A percentile compares a stretch with the other conserved stretches of the same genome.
Conservation (phyloP, 164 flowering plant species). For the Echeveria elegans region DNA sequence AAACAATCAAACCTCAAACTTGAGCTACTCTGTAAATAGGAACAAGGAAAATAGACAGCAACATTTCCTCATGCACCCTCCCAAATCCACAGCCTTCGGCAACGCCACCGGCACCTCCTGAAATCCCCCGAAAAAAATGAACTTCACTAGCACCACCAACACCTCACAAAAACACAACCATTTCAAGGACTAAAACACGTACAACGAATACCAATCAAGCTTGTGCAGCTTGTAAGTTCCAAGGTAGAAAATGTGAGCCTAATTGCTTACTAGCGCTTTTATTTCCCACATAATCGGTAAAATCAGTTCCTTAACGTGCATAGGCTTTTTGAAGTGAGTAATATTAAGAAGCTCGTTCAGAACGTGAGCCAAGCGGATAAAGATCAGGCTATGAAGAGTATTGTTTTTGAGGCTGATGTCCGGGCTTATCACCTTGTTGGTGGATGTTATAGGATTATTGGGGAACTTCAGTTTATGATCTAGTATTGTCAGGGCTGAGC, state of each 20-base stretch:
- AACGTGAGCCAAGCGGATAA: constrained; percentile 19
- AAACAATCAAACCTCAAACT: too few relatives aligned
- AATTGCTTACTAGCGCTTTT: constrained; percentile 65
- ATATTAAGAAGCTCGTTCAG: constrained; percentile 37
- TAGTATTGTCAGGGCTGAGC: too few relatives aligned
- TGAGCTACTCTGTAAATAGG: too few relatives aligned
- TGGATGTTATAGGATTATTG: constrained; percentile 25
- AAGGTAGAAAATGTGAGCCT: constrained; percentile 55
- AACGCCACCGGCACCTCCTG: too few relatives aligned
- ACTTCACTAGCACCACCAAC: too few relatives aligned
- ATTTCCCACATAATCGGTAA: constrained; percentile 48
- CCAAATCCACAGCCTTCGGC: too few relatives aligned
- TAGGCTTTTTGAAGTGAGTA: constrained; percentile 58
- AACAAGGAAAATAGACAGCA: too few relatives aligned
- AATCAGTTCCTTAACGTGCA: constrained; percentile 53
- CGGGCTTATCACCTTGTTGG: constrained; percentile 57
- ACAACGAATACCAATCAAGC: constrained; percentile 10
- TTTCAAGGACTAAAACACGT: too few relatives aligned
- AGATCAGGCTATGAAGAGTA: constrained; percentile 42
- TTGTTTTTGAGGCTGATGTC: constrained; percentile 41
- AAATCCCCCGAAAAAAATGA: too few relatives aligned
- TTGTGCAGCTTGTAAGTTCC: constrained; percentile 74
- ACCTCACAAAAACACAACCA: too few relatives aligned
- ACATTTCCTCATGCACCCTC: too few relatives aligned
- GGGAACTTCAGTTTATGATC: too few relatives aligned